A percentile compares a stretch with the other conserved stretches of the same genome.
These are phyloP conservation scores for Nicotiana obtusifolia DNA, from an alignment of 257 asterid species.

Conservation along the genomic window DNA sequence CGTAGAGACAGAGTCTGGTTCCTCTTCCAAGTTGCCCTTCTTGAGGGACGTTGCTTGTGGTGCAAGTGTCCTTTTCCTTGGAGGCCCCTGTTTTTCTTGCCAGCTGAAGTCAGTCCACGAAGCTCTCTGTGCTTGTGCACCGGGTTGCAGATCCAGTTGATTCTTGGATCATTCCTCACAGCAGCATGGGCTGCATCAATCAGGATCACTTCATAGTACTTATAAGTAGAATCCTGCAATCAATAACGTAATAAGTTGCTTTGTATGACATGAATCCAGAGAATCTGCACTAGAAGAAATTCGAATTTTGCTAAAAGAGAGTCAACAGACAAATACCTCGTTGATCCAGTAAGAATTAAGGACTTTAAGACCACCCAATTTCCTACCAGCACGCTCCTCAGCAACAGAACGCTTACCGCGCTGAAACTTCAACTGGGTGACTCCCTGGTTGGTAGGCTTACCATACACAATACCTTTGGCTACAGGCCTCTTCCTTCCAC, in stretches of 20 bases:
- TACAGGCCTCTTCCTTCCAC: slow-evolving; percentile 11
- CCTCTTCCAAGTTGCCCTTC: slow-evolving; percentile 12
- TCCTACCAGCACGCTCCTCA: slow-evolving; percentile 13
- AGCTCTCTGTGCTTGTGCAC: slow-evolving; percentile 9
- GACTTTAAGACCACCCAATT: slow-evolving; percentile 7
- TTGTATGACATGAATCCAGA: background rate
- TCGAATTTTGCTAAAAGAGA: too few species aligned
- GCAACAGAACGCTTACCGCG: slow-evolving; percentile 4
- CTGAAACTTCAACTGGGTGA: slow-evolving; percentile 1
- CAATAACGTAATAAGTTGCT: background rate
- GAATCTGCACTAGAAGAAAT: too few species aligned
- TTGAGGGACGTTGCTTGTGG: slow-evolving; percentile 4
- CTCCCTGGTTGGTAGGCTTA: slow-evolving; percentile 10
- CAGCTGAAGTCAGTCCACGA: slow-evolving; percentile 8
- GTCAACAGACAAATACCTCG: background rate
- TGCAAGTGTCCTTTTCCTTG: slow-evolving; percentile 6
- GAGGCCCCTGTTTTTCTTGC: slow-evolving; percentile 10
- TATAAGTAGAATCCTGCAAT: slow-evolving; percentile 7
- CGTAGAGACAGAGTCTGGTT: slow-evolving; percentile 2
- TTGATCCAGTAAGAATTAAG: slow-evolving; percentile 9
- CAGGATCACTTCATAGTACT: slow-evolving; percentile 6
- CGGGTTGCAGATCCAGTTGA: slow-evolving; percentile 10
- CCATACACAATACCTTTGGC: slow-evolving; percentile 8
- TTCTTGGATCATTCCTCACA: slow-evolving; percentile 9
- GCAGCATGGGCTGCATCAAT: slow-evolving; percentile 4